Evolutionary conservation across 148 eudicot genomes (phyloP), one percentile per base, ranked within the genome.

Genomic region (Hydrangea macrophylla): DNA sequence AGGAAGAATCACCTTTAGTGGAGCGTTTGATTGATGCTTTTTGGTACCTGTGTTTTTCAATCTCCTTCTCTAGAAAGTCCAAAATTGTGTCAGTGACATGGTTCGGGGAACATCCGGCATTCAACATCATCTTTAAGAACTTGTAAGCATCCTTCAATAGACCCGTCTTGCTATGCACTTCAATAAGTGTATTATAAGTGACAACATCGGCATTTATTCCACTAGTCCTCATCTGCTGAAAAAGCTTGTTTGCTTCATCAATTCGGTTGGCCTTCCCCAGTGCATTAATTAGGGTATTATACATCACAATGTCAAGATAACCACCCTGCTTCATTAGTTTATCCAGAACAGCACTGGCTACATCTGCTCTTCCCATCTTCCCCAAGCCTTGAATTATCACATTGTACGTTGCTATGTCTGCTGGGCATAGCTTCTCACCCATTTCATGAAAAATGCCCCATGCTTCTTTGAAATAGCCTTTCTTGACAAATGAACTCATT

Each of bases 401-500:
- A 54, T 82, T 89, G 74, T 86, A 91, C 25, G 97, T 88, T 48
- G 91, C 88, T 50, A 91, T 70, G 74, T 91, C 97, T 9, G 86
- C 76, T 9, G 90, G 86, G 74, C 87, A 82, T 55, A 80, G 64
- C 20, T 80, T 89, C 30, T 84, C 88, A 30, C 86, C 89, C 90
- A 89, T 84, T 67, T 84, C 88, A 60, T 77, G 73, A 39, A 89
- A 81, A 53, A 86, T 76, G 22, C 86, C 91, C 90, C 86, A 89
- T 45, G 90, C 85, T 75, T 89, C 92, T 61, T 82, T 71, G 30
- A 86, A 84, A 76, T 89, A 89, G 45, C 96, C 96, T 67, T 81
- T 92, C 70, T 89, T 92, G 33, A 92, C 90, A 79, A 86, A 92
- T n/a, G 96, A 83, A 68, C 97, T 87, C 83, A 86, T 83, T 37